Base-by-base conservation (phyloP, 495 filamentous ascomycete genomes). In the Chaetomidium leptoderma region DNA sequence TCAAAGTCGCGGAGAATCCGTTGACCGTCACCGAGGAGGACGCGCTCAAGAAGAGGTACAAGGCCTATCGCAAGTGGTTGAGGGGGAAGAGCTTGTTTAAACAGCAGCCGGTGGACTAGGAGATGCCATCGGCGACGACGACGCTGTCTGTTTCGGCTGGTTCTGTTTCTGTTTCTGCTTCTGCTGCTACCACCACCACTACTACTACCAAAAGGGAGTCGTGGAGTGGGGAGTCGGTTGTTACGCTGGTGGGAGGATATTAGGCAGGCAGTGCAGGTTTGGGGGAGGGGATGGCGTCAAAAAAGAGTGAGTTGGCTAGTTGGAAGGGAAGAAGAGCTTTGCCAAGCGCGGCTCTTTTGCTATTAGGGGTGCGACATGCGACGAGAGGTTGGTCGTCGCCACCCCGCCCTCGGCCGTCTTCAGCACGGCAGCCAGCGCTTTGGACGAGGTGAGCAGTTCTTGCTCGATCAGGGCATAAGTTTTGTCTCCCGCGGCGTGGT, bases 31-130 rank as follows among this genome's bases (percentile, higher is more conserved):
- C 81, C 14, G 83, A 88, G 39, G 90, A 92, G 65, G 93, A 97
- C 70, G 76, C 81, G 46, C 74, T 77, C 33, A 97, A 93, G 79
- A 96, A 96, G 79, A 76, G 95, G 61, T 98, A 98, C 70, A 96
- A 91, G 72, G 90, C 91, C 0, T 98, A 98, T 72, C 76, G 85
- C 65, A 92, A 96, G 72, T 97, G 92, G 92, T 73, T 97, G 64
- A 80, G 85, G 60, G 91, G 91, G 16, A 96, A 96, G 77, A 91
- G 88, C 65, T 76, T 96, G 59, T 96, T 96, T 66, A 96, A 96
- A 74, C 91, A 95, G 80, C 80, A 83, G 75, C 82, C 86, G 58
- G 79, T 88, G 58, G 87, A 90, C 64, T 75, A 77, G 64, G 65
- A 58, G 55, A 64, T 63, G 47, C 45, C 37, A 39, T 23, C 32